Evolutionary conservation across 1,284 basidiomycete genomes (phyloP).

Genomic region (Moesziomyces globuligerus): DNA sequence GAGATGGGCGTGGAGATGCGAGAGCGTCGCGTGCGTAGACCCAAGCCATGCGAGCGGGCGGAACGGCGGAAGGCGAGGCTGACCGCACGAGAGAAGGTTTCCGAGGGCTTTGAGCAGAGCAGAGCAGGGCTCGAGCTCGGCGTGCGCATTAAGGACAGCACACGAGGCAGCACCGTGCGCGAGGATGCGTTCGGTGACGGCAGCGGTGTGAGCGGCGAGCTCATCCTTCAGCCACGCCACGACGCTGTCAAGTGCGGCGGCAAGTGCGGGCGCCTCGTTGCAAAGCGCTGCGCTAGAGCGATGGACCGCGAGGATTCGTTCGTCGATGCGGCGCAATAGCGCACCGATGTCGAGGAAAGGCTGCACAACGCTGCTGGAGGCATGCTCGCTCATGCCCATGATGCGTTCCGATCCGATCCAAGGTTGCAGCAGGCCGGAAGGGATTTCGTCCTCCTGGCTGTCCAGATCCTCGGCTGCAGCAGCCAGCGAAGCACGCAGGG

Average conservation of each 20-base stretch:
- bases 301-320: conserved; percentile 25
- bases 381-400: conserved; percentile 29
- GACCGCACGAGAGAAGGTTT: conserved; percentile 33
- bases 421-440: conserved; percentile 14
- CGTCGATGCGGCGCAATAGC: conserved; percentile 42
- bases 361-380: conserved; percentile 33
- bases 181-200: background rate
- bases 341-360: conserved; percentile 43
- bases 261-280: conserved; percentile 45
- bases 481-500: conserved; percentile 14
- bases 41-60: conserved; percentile 32
- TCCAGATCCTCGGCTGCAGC: conserved; percentile 12
- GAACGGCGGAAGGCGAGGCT: conserved; percentile 31
- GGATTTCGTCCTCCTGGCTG: background rate
- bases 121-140: conserved; percentile 29
- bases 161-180: background rate
- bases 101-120: conserved; percentile 31
- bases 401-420: conserved; percentile 46
- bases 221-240: conserved; percentile 46
- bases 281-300: conserved; percentile 10
- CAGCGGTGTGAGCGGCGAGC: conserved; percentile 19
- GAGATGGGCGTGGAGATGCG: conserved; percentile 52
- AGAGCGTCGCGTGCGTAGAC: conserved; percentile 27
- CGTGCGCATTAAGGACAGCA: conserved; percentile 38
- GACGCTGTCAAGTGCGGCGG: conserved; percentile 36